These are phyloP conservation scores for Talaromyces sp. DNA, from an alignment of 2,329 filamentous ascomycete species.

Conservation along the genomic window DNA sequence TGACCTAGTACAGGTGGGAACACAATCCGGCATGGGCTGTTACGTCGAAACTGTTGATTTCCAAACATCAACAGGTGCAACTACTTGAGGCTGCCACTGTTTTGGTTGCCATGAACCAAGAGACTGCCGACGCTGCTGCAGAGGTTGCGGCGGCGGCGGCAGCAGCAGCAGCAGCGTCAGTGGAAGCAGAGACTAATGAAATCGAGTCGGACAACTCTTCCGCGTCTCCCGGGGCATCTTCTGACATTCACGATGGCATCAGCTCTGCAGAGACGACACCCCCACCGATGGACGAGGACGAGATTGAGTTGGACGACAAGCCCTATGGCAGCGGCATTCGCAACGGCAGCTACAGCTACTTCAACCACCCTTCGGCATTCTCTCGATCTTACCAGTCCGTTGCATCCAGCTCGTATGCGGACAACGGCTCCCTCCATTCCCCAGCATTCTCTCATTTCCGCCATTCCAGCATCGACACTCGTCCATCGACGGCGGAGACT, in stretches of 20 bases:
- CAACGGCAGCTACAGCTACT: constrained; percentile 48
- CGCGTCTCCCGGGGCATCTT: constrained; percentile 75
- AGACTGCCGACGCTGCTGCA: constrained; percentile 59
- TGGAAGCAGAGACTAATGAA: constrained; percentile 54
- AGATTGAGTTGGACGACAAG: constrained; percentile 40
- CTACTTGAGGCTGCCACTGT: constrained; percentile 96
- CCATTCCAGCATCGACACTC: constrained; percentile 68
- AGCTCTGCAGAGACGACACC: constrained; percentile 93
- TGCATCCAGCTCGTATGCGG: constrained; percentile 53
- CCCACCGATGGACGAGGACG: constrained; percentile 68
- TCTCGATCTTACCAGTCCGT: constrained; percentile 78
- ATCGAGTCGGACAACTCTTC: constrained; percentile 77
- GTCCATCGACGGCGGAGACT: constrained; percentile 73
- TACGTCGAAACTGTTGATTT: constrained; percentile 96
- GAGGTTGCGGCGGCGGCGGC: constrained; percentile 4
- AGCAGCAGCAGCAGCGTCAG: constrained; percentile 50
- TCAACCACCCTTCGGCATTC: constrained; percentile 44
- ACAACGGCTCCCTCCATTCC: constrained; percentile 46
- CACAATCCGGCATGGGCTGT: constrained; percentile 97
- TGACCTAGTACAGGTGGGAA: constrained; percentile 72
- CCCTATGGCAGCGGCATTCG: constrained; percentile 13
- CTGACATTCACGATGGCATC: constrained; percentile 64
- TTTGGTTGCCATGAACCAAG: constrained; percentile 78
- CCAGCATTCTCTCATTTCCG: constrained; percentile 56
- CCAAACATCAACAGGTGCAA: constrained; percentile 98